Conservation (phyloP, 495 filamentous ascomycete species). For the Daldinia bambusicola region DNA sequence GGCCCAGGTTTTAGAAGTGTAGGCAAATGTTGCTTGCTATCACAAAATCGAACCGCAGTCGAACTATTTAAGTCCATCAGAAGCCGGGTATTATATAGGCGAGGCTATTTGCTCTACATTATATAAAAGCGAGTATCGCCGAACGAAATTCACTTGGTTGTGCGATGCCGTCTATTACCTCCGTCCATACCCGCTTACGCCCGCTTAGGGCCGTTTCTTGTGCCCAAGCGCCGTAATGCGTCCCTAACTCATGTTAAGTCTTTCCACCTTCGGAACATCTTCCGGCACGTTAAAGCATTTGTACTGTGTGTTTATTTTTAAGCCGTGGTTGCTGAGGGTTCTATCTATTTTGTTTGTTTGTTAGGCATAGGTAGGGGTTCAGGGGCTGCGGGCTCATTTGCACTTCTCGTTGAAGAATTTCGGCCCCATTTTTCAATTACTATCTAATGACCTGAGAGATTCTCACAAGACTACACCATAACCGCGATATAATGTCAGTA, state of each 20-base stretch:
- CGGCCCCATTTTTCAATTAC: background rate
- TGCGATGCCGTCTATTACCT: constrained; percentile 16
- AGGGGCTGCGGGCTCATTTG: background rate
- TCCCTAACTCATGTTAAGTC: background rate
- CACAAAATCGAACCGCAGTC: background rate
- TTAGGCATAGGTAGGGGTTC: background rate
- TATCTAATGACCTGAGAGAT: too few relatives aligned
- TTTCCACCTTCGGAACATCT: background rate
- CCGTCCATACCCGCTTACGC: constrained; percentile 18
- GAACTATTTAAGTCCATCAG: background rate
- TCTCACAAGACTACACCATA: too few relatives aligned
- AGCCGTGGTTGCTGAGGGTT: background rate
- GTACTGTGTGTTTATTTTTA: background rate
- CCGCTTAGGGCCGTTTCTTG: constrained; percentile 15
- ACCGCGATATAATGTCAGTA: too few relatives aligned
- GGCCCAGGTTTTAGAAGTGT: background rate
- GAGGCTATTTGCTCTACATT: background rate
- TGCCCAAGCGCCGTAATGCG: background rate
- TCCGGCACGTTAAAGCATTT: background rate
- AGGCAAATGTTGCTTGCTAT: background rate
- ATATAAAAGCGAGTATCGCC: background rate
- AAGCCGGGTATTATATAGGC: background rate
- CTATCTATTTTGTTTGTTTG: too few relatives aligned
- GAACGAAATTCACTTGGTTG: background rate
- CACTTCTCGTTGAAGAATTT: background rate